A percentile compares a stretch with the other conserved stretches of the same genome.
Conservation (phyloP, 2,329 filamentous ascomycete species). For the Blastomyces parvus region DNA sequence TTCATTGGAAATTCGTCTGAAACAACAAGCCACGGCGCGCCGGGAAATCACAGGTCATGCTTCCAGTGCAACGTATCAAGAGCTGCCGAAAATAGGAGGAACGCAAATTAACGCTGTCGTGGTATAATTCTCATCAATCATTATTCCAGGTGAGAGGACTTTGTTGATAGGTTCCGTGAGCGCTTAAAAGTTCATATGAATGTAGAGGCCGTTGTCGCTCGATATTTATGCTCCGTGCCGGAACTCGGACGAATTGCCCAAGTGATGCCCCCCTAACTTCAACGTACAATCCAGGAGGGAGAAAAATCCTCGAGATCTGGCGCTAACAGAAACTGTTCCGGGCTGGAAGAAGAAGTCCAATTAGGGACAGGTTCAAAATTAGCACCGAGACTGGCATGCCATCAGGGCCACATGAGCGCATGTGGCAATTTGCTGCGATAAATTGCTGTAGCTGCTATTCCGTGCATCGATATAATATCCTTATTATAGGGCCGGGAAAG, state of each 20-base stretch:
- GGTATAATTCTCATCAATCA: background rate
- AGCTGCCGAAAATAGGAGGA: background rate
- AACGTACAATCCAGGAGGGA: background rate
- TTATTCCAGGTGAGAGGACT: background rate
- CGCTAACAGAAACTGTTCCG: background rate
- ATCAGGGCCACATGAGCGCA: background rate
- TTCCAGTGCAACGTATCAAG: background rate
- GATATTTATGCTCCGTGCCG: background rate
- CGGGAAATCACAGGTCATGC: background rate
- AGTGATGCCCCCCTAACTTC: background rate
- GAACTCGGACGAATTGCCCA: background rate
- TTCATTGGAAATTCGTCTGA: background rate
- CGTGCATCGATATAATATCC: background rate
- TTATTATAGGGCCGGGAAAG: background rate
- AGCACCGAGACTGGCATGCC: background rate
- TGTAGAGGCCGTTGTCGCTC: background rate
- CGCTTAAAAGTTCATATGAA: background rate
- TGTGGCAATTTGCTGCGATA: background rate
- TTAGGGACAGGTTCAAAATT: background rate
- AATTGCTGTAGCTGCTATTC: background rate
- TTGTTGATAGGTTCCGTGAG: background rate
- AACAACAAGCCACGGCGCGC: background rate
- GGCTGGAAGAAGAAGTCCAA: background rate
- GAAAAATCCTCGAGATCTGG: background rate
- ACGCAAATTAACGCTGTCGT: background rate